Percentiles rank a stretch among this genome's conserved stretches.
phyloP scores from a whole-genome alignment of 2,329 filamentous ascomycete genomes.

The Penicillium italicum region DNA sequence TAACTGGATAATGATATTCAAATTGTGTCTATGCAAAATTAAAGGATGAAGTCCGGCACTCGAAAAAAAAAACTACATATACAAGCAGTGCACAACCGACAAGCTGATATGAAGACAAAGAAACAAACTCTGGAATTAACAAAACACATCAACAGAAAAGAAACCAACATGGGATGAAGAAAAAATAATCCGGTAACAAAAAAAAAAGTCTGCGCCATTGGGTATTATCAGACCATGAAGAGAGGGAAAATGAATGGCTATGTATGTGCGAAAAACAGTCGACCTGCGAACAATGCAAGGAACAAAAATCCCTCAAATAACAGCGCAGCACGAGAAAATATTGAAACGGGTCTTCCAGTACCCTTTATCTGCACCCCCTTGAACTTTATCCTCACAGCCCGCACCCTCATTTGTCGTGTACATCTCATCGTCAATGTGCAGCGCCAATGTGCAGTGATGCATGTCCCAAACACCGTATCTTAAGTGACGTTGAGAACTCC shows the following conservation, averaged over 20 bases:
- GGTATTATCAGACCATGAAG: slow-evolving; percentile 22
- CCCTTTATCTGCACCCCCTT: background rate
- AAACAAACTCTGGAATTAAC: background rate
- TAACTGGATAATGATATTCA: background rate
- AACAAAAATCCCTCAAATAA: slow-evolving; percentile 4
- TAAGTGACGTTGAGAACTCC: slow-evolving; percentile 38
- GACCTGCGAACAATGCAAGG: slow-evolving; percentile 30
- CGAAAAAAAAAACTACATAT: background rate
- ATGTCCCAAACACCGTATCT: slow-evolving; percentile 5
- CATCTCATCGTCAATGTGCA: slow-evolving; percentile 11
- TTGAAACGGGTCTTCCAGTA: slow-evolving; percentile 7
- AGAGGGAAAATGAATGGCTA: slow-evolving; percentile 16
- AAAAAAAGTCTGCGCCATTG: slow-evolving; percentile 15
- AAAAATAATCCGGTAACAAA: slow-evolving; percentile 3
- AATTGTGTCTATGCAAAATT: background rate
- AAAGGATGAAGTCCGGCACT: background rate
- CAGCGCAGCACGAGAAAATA: slow-evolving; percentile 4
- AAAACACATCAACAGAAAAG: background rate
- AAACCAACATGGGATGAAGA: background rate
- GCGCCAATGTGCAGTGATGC: slow-evolving; percentile 8
- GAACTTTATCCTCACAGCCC: background rate
- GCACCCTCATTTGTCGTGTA: slow-evolving; percentile 9
- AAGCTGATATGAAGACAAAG: slow-evolving; percentile 1
- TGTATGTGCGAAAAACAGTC: slow-evolving; percentile 24
- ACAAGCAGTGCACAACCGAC: background rate